Base-by-base conservation (phyloP, 1,284 basidiomycete genomes). In the Microbotryum violaceum region DNA sequence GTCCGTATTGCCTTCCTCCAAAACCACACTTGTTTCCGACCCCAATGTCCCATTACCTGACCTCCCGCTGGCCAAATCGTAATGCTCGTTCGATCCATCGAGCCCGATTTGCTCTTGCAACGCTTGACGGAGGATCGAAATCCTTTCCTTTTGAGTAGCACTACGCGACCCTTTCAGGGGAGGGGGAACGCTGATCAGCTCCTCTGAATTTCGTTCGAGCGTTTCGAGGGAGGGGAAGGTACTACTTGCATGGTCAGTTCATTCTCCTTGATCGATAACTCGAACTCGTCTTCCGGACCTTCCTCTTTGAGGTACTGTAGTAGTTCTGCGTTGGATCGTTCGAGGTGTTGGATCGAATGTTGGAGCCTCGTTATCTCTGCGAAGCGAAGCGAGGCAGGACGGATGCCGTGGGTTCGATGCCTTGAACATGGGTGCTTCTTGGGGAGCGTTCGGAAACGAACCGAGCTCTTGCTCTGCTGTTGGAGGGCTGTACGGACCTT, bases 41-140 rank as follows among this genome's bases (percentile, higher is more conserved):
- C 31, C 48, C 29, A 9, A 10, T 31, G 31, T 31, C 31, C 31
- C 7, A 31, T 9, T 31, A 31, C 9, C 9, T 31, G 31, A 31
- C 31, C 25, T 14, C 45, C 20, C 27, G 29, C 37, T 18, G 27
- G 29, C 7, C 21, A 31, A 37, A 27, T 48, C 8, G 50, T 69
- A 69, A 23, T 69, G 68, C 14, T 59, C 51, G 33, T 63, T 67
- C 18, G 50, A 6, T 2, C 65, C 63, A 25, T 63, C 61, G n/a
- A 69, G 63, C 20, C 66, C 68, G 25, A 67, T 42, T 31, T 69
- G 49, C 18, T 60, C 58, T 27, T 67, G 31, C 9, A 69, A 37
- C 8, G 61, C 65, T 10, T 65, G n/a, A 27, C 63, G 47, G 25
- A 69, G 60, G 61, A 67, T 69, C 14, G 21, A 16, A 8, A 67